Evolutionary conservation across 2,329 filamentous ascomycete genomes (phyloP), one percentile per base, ranked within the genome.

Genomic region (Phaeosphaeria sp.): DNA sequence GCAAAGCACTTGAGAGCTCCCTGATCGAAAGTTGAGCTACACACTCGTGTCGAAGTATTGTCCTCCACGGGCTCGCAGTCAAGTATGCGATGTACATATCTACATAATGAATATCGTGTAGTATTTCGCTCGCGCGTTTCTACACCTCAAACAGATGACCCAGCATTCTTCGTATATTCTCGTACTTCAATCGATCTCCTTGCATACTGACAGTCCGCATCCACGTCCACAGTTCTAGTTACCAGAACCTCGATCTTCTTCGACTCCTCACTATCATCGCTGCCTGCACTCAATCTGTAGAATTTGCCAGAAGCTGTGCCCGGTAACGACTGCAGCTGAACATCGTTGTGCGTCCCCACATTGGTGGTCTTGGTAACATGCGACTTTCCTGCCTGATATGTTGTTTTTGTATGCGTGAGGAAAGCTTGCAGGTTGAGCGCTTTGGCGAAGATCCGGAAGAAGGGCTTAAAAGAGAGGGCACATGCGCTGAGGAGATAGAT

Each of bases 401-500:
- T 56, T 6, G 63, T 60, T 20, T 54, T 65, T 7, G 63, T 62
- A 44, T 66, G 56, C 13, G 66, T 67, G 20, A 69, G 23, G n/a
- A 71, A 51, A 5, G 55, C 51, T 17, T 64, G 53, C 2, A 71
- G 56, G 36, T 67, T 60, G 5, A 72, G 60, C 10, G 52, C 54
- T 49, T 58, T 64, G 21, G 61, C 66, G 21, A 66, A 36, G 54
- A 65, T 63, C 27, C 63, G 58, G 50, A 71, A 66, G 22, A 72
- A 57, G 1, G 67, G 70, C 52, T 67, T 71, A 55, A 71, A 70
- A 10, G 58, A 63, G 7, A 72, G 53, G 1, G 66, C 58, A 47
- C 68, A 72, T 1, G 70, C 65, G 9, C 63, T 62, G 43, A 69
- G 51, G 11, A 72, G 61, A 41, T 72, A 72, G 33, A 72, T 63